phyloP scores from a whole-genome alignment of 2,329 filamentous ascomycete species.

The Penicillium fuscoglaucum region DNA sequence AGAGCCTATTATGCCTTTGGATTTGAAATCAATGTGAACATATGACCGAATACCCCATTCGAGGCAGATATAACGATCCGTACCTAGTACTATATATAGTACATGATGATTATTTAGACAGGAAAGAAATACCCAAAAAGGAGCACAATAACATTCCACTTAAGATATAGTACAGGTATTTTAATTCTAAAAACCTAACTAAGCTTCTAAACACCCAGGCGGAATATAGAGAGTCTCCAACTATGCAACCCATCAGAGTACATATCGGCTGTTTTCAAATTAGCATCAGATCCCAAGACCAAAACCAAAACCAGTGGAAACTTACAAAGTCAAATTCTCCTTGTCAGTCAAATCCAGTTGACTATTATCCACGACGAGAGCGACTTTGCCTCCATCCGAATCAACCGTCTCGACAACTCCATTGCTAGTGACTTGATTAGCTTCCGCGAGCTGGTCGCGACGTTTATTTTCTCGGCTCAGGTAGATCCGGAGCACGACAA shows the following conservation, averaged over 20 bases:
- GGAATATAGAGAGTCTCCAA: not conserved
- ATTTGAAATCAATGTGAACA: not conserved
- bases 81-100: not conserved
- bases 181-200: not conserved
- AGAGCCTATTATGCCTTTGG: not conserved
- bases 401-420: slow-evolving; percentile 28
- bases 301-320: not conserved
- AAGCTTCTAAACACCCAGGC: too few relatives aligned
- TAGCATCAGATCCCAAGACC: not conserved
- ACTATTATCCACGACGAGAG: slow-evolving; percentile 38
- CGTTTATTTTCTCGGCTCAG: slow-evolving; percentile 45
- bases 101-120: not conserved
- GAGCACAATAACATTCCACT: not conserved
- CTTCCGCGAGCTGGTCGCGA: slow-evolving; percentile 33
- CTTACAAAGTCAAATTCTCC: slow-evolving; percentile 35
- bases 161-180: not conserved
- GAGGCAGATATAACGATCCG: not conserved
- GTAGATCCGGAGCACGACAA: slow-evolving; percentile 44
- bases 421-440: slow-evolving; percentile 23
- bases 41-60: not conserved
- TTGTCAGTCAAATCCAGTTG: slow-evolving; percentile 41
- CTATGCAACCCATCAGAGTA: not conserved
- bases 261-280: not conserved
- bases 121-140: not conserved
- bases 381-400: slow-evolving; percentile 29